Evolutionary conservation across 345 rosid species (phyloP).

Genomic region (Citrus mangshanensis): DNA sequence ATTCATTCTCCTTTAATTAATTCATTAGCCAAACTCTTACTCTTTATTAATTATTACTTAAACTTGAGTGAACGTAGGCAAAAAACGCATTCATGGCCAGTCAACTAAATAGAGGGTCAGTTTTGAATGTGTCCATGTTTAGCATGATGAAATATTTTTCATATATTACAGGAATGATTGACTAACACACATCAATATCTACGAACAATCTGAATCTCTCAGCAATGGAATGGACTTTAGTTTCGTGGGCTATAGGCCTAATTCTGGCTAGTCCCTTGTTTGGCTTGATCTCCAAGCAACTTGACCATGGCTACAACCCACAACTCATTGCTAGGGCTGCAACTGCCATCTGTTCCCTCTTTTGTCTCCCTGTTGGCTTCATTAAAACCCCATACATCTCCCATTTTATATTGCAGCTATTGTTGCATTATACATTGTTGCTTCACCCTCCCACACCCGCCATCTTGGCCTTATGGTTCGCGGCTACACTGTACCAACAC

Average conservation of each 20-base stretch:
- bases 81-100: too few species aligned
- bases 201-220: slow-evolving; percentile 31
- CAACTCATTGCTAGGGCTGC: slow-evolving; percentile 38
- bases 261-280: slow-evolving; percentile 34
- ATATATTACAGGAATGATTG: slow-evolving; percentile 35
- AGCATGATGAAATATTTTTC: too few species aligned
- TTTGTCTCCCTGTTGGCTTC: slow-evolving; percentile 55
- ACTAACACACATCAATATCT: slow-evolving; percentile 23
- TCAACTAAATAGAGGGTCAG: too few species aligned
- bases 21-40: too few species aligned
- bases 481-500: slow-evolving; percentile 33
- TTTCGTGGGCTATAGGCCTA: slow-evolving; percentile 55
- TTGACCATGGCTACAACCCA: slow-evolving; percentile 40
- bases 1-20: too few species aligned
- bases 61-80: too few species aligned
- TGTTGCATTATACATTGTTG: slow-evolving; percentile 29
- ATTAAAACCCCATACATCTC: slow-evolving; percentile 35
- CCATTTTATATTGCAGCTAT: slow-evolving; percentile 44
- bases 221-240: slow-evolving; percentile 50
- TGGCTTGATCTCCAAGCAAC: slow-evolving; percentile 28
- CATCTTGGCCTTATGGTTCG: slow-evolving; percentile 46
- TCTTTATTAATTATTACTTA: too few species aligned
- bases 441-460: slow-evolving; percentile 53
- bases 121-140: too few species aligned
- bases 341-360: slow-evolving; percentile 44